These are phyloP conservation scores for Tilletia setariae DNA, from an alignment of 1,284 basidiomycete genomes.

Conservation along the genomic window DNA sequence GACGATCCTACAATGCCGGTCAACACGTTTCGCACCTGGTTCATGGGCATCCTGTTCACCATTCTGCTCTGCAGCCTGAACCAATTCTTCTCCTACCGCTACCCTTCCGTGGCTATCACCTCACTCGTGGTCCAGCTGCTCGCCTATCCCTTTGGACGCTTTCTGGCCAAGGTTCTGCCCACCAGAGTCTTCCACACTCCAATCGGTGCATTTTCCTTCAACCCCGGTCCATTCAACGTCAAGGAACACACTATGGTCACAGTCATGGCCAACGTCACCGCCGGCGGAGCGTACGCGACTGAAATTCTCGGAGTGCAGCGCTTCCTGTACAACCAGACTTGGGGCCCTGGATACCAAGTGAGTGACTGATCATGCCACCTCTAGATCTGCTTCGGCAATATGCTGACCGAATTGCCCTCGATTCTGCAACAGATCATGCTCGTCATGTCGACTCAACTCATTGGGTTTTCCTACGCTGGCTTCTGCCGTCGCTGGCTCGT, in stretches of 20 bases:
- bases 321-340: background rate
- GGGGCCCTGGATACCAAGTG: background rate
- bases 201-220: constrained; percentile 19
- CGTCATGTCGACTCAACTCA: constrained; percentile 57
- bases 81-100: constrained; percentile 26
- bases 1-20: constrained; percentile 45
- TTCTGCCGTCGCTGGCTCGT: constrained; percentile 59
- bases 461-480: constrained; percentile 60
- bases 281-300: constrained; percentile 16
- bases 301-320: background rate
- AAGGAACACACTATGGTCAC: constrained; percentile 63
- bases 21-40: constrained; percentile 44
- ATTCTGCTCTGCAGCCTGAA: constrained; percentile 40
- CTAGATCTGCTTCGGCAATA: too few species aligned
- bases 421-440: constrained; percentile 26
- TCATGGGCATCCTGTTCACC: constrained; percentile 36
- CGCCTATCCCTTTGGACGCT: constrained; percentile 35
- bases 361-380: background rate
- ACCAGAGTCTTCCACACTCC: background rate
- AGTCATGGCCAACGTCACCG: constrained; percentile 34
- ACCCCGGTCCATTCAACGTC: constrained; percentile 44
- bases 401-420: background rate
- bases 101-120: constrained; percentile 39
- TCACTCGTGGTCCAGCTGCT: constrained; percentile 39
- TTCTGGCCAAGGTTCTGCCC: constrained; percentile 27